Evolutionary conservation across 176 grass and related monocot genomes (phyloP).

Genomic region (Lolium multiflorum): DNA sequence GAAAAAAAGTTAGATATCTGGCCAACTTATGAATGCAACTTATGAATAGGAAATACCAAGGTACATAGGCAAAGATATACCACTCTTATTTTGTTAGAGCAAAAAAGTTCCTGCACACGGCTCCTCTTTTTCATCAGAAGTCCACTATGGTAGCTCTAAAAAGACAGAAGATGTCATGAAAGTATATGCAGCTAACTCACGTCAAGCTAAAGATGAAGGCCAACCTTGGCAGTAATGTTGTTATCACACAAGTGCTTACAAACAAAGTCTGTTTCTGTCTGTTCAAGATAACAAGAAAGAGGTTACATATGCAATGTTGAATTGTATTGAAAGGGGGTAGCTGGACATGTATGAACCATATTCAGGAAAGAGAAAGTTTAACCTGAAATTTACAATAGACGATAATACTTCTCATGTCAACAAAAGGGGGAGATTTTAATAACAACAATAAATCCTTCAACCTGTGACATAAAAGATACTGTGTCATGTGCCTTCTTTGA

Average conservation of each 20-base stretch:
- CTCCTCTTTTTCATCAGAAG: constrained; percentile 83
- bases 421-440: constrained; percentile 79
- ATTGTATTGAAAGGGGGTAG: background rate
- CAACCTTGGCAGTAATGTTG: constrained; percentile 78
- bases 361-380: constrained; percentile 46
- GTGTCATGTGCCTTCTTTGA: constrained; percentile 32
- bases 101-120: constrained; percentile 79
- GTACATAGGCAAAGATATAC: constrained; percentile 51
- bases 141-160: constrained; percentile 88
- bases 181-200: constrained; percentile 18
- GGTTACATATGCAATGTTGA: constrained; percentile 28
- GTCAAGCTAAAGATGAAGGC: constrained; percentile 43
- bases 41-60: constrained; percentile 15
- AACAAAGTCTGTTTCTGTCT: constrained; percentile 88
- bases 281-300: constrained; percentile 45
- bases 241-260: constrained; percentile 88
- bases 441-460: constrained; percentile 85
- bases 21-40: background rate
- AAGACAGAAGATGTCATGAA: constrained; percentile 38
- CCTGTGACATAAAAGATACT: constrained; percentile 48
- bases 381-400: constrained; percentile 99
- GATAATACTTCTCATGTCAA: constrained; percentile 88
- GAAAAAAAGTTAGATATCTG: constrained; percentile 33
- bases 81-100: constrained; percentile 94
- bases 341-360: constrained; percentile 32